phyloP scores from a whole-genome alignment of 2,329 filamentous ascomycete genomes.

The Microsporum audouinii region DNA sequence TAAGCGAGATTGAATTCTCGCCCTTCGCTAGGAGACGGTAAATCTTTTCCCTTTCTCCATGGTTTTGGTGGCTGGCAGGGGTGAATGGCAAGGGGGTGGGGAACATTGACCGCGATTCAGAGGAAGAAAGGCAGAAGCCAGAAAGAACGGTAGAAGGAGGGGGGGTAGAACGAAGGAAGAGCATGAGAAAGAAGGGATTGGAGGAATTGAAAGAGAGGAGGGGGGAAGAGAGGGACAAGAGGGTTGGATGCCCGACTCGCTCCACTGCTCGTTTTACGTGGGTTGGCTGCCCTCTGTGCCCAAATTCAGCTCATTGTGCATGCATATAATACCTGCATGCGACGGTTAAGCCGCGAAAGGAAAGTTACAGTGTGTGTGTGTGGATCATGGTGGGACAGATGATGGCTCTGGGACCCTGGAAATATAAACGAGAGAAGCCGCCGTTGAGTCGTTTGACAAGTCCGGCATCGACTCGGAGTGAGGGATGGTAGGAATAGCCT shows the following conservation, averaged over 20 bases:
- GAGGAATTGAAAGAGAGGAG: background rate
- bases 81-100: background rate
- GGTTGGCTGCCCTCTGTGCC: background rate
- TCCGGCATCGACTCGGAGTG: background rate
- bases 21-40: background rate
- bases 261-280: slow-evolving; percentile 4
- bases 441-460: background rate
- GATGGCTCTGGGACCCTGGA: background rate
- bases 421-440: background rate
- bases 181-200: slow-evolving; percentile 14
- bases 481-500: background rate
- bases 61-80: slow-evolving; percentile 2
- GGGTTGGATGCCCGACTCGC: background rate
- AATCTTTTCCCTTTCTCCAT: background rate
- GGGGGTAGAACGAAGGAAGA: slow-evolving; percentile 12
- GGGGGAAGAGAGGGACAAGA: background rate
- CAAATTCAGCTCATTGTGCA: slow-evolving; percentile 3
- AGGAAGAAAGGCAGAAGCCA: slow-evolving; percentile 13
- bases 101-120: background rate
- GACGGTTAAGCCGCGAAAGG: slow-evolving; percentile 4
- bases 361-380: slow-evolving; percentile 1
- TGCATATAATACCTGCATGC: slow-evolving; percentile 4
- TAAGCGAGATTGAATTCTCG: slow-evolving; percentile 1
- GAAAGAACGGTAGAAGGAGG: slow-evolving; percentile 15
- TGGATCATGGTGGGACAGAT: background rate